Base-by-base conservation (phyloP, 345 rosid genomes). In the Populus nigra region DNA sequence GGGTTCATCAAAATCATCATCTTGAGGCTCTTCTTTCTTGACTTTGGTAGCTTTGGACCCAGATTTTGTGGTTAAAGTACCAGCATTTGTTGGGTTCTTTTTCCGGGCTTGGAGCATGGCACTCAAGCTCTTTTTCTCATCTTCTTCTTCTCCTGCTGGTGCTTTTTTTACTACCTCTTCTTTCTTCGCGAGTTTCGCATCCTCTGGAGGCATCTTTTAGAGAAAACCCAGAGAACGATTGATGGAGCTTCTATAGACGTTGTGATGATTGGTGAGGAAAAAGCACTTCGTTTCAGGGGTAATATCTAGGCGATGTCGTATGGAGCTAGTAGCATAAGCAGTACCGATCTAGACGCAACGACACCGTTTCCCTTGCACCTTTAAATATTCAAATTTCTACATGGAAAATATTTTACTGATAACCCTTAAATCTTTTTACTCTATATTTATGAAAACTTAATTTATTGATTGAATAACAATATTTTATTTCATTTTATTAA, bases 191-290 rank as follows among this genome's bases (percentile, higher is more conserved):
- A 86, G 41, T 75, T 84, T 87, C 9, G 87, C 74, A 68, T 90
- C 93, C 77, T 87, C 91, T 1, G 90, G 86, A 35, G 92, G 85
- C 98, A 92, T 94, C 73, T 76, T 83, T 7, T 12, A 47, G 12
- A 53, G 35, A 45, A 18, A n/a, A 61, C 2, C 25, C 23, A n/a
- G 11, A 73, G 31, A 35, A 20, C 23, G 23, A 65, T 0, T 0
- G 9, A 53, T 43, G 16, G 23, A 22, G 50, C 65, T 3, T 59
- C 29, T 59, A 23, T 59, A 29, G 41, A 31, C 8, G 13, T 38
- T n/a, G 38, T 50, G 25, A 23, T 27, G 70, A 53, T 23, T 23
- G 1, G 29, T 5, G 29, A 0, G 63, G 16, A 11, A n/a, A 23
- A 23, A 9, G 27, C n/a, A 1, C 62, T 22, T 15, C 50, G 63